Evolutionary conservation across 169 alveolate genomes (phyloP).

Genomic region (Plasmodium berghei): DNA sequence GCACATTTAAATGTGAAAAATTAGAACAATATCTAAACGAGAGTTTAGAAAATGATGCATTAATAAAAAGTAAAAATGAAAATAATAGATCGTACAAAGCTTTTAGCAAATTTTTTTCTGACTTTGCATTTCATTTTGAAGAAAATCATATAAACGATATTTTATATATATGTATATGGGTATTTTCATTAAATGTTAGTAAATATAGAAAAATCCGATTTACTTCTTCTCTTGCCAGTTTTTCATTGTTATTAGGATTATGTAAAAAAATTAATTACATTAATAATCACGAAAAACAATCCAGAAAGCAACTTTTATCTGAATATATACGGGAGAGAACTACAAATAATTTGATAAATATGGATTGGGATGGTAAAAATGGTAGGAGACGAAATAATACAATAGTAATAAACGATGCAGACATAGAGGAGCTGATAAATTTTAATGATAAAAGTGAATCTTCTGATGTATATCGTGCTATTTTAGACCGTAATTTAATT

Average conservation of each 20-base stretch:
- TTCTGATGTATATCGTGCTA: conserved; percentile 9
- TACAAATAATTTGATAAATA: conserved; percentile 13
- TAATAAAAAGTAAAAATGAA: conserved; percentile 72
- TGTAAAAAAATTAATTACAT: conserved; percentile 72
- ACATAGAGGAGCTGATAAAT: conserved; percentile 54
- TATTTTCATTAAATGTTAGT: conserved; percentile 69
- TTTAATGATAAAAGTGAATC: conserved; percentile 15
- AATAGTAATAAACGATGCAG: not conserved
- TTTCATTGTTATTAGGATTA: conserved; percentile 54
- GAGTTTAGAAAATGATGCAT: conserved; percentile 49
- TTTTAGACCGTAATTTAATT: conserved; percentile 67
- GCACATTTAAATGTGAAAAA: conserved; percentile 74
- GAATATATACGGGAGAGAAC: conserved; percentile 63
- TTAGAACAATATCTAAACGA: conserved; percentile 61
- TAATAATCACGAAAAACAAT: conserved; percentile 72
- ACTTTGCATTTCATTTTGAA: conserved; percentile 72
- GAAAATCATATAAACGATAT: conserved; percentile 69
- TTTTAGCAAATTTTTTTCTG: conserved; percentile 53
- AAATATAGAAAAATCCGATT: conserved; percentile 74
- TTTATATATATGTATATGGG: conserved; percentile 72
- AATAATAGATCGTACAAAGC: conserved; percentile 71
- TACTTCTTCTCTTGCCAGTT: conserved; percentile 69
- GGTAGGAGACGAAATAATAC: conserved; percentile 11
- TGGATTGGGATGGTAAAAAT: not conserved
- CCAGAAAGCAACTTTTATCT: conserved; percentile 54